Conservation (phyloP, 129 eudicot genomes). For the Chrysanthemum lavandulifolium region DNA sequence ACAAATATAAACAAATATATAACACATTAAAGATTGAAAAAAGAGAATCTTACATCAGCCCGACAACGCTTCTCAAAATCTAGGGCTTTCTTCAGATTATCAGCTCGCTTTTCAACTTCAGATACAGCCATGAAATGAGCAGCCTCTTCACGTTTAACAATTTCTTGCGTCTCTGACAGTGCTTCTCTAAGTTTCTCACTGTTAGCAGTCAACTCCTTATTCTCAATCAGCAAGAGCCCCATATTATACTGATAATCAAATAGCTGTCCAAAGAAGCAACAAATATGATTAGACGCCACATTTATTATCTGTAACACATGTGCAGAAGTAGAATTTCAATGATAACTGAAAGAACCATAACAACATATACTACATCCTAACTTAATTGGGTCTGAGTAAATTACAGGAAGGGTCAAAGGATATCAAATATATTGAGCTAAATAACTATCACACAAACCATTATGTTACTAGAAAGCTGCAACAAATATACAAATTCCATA, state of each 20-base stretch:
- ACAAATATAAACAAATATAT: neutral
- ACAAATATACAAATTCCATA: no score
- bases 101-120: slow-evolving; percentile 79
- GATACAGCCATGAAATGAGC: slow-evolving; percentile 72
- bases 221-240: slow-evolving; percentile 90
- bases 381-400: no score
- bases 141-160: slow-evolving; percentile 74
- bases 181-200: slow-evolving; percentile 65
- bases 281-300: neutral
- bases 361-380: no score
- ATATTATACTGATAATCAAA: slow-evolving; percentile 88
- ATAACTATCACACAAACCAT: no score
- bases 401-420: no score
- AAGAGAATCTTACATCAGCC: slow-evolving; percentile 53
- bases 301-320: neutral
- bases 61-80: slow-evolving; percentile 60
- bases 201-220: slow-evolving; percentile 61
- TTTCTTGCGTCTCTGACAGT: slow-evolving; percentile 55
- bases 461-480: no score
- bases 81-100: slow-evolving; percentile 64
- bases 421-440: no score
- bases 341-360: neutral
- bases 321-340: neutral
- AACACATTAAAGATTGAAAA: neutral
- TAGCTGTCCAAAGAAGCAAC: slow-evolving; percentile 44